Evolutionary conservation across 371 early-diverging fungal genomes (phyloP).

Genomic region (Rhizopus sp.): DNA sequence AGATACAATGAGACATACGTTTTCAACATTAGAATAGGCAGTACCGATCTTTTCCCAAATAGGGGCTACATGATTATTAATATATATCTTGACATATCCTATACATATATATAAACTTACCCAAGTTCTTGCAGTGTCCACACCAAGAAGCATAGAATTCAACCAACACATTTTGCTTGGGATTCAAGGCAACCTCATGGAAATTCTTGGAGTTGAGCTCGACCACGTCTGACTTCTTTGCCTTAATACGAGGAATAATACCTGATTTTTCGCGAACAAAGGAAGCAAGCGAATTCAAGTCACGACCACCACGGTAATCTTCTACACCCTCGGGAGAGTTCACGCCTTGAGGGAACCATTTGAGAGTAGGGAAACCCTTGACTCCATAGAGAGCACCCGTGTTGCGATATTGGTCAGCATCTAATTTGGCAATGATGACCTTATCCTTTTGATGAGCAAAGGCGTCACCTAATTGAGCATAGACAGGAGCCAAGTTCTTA

Average conservation of each 20-base stretch:
- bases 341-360: conserved; percentile 89
- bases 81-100: not conserved
- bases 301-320: conserved; percentile 83
- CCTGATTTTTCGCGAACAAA: conserved; percentile 83
- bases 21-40: conserved; percentile 51
- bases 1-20: conserved; percentile 23
- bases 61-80: conserved; percentile 48
- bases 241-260: conserved; percentile 59
- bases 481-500: conserved; percentile 85
- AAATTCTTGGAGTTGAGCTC: conserved; percentile 70
- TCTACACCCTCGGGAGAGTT: conserved; percentile 62
- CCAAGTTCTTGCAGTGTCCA: conserved; percentile 82
- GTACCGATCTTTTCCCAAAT: conserved; percentile 63
- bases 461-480: conserved; percentile 79
- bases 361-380: conserved; percentile 89
- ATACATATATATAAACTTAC: conserved; percentile 17
- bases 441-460: conserved; percentile 68
- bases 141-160: conserved; percentile 89
- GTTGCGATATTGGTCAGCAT: conserved; percentile 85
- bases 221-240: conserved; percentile 63
- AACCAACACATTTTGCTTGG: conserved; percentile 71
- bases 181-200: conserved; percentile 62
- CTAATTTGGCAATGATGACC: conserved; percentile 88
- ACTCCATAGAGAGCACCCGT: conserved; percentile 75
- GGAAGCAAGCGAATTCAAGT: conserved; percentile 69